Evolutionary conservation across 495 filamentous ascomycete genomes (phyloP).

Genomic region (Zalerion maritima): DNA sequence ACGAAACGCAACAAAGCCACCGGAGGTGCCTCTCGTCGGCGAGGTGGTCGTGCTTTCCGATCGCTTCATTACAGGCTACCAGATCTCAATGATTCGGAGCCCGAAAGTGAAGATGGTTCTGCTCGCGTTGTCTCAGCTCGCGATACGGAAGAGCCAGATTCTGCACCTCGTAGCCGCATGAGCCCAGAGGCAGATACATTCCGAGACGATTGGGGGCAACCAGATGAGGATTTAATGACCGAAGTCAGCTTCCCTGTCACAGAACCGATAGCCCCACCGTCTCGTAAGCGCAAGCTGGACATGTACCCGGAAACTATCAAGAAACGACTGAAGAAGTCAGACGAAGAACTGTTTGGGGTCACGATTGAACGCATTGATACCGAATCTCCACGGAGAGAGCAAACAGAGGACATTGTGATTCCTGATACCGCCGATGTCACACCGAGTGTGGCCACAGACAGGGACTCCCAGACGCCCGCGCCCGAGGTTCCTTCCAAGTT

Average conservation of each 20-base stretch:
- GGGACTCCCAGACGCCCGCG: conserved; percentile 25
- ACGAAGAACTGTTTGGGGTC: conserved; percentile 60
- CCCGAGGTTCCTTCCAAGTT: conserved; percentile 19
- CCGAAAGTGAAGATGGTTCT: conserved; percentile 28
- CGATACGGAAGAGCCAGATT: conserved; percentile 74
- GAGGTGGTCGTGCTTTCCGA: conserved; percentile 47
- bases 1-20: too few species aligned
- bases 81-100: conserved; percentile 44
- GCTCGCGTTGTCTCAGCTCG: conserved; percentile 39
- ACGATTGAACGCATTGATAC: conserved; percentile 36
- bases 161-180: conserved; percentile 63
- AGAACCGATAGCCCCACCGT: too few species aligned
- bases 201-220: conserved; percentile 42
- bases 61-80: conserved; percentile 39
- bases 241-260: conserved; percentile 35
- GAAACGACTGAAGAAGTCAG: conserved; percentile 60
- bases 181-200: conserved; percentile 50
- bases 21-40: conserved; percentile 43
- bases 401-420: conserved; percentile 24
- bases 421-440: conserved; percentile 22
- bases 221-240: conserved; percentile 42
- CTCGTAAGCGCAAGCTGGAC: conserved; percentile 61
- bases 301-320: conserved; percentile 43
- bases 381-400: conserved; percentile 24
- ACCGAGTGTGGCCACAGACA: conserved; percentile 17